These are phyloP conservation scores for Canavalia ensiformis DNA, from an alignment of 306 rosid species.

Conservation along the genomic window DNA sequence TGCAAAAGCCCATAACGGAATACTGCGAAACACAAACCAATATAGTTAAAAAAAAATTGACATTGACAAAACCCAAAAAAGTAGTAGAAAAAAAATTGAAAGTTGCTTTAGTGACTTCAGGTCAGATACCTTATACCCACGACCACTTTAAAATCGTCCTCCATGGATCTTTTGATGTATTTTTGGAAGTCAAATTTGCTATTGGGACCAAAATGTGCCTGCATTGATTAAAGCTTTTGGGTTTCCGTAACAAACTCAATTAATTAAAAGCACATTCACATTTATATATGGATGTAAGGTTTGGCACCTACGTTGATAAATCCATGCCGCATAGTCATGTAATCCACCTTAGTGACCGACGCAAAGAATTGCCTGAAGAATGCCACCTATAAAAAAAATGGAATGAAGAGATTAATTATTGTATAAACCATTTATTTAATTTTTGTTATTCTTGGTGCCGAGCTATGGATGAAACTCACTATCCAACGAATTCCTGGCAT, in stretches of 20 bases:
- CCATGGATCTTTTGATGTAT: slow-evolving; percentile 78
- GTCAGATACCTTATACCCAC: slow-evolving; percentile 71
- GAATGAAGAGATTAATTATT: not conserved
- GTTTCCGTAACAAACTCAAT: not conserved
- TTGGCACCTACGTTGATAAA: slow-evolving; percentile 65
- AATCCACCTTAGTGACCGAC: slow-evolving; percentile 77
- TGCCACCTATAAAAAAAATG: slow-evolving; percentile 54
- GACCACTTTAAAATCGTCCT: slow-evolving; percentile 80
- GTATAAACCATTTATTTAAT: not conserved
- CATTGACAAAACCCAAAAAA: not conserved
- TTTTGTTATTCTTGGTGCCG: not conserved
- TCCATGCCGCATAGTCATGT: slow-evolving; percentile 75
- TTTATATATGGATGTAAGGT: slow-evolving; percentile 2
- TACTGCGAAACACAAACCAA: slow-evolving; percentile 51
- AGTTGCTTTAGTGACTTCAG: not conserved
- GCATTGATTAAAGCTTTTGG: not conserved
- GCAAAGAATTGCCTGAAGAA: slow-evolving; percentile 72
- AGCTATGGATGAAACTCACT: slow-evolving; percentile 51
- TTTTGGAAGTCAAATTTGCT: slow-evolving; percentile 76
- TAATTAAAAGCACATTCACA: not conserved
- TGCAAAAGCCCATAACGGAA: slow-evolving; percentile 70
- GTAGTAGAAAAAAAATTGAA: no score
- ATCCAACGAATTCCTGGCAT: slow-evolving; percentile 74
- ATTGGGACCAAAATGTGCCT: slow-evolving; percentile 76
- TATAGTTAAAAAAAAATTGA: no score